Percentiles rank a stretch among this genome's conserved stretches.
Evolutionary conservation across 306 rosid genomes (phyloP).

Genomic region (Echinosophora koreensis): DNA sequence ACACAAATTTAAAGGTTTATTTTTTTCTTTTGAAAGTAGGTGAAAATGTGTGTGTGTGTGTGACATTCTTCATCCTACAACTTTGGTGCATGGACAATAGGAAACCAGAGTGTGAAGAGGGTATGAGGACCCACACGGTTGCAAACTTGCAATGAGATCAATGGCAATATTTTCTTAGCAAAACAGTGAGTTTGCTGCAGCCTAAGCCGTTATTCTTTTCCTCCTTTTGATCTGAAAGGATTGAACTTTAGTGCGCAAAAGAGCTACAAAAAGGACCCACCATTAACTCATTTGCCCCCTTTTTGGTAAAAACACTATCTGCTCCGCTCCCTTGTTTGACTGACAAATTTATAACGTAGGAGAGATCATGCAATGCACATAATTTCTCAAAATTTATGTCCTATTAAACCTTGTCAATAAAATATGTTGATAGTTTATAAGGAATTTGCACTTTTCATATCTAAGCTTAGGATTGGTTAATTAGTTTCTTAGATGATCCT

Average conservation of each 20-base stretch:
- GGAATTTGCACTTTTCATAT: conserved; percentile 9
- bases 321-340: conserved; percentile 55
- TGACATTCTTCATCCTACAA: conserved; percentile 32
- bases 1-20: conserved; percentile 20
- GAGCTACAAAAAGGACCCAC: conserved; percentile 61
- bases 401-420: neutral
- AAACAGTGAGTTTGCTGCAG: conserved; percentile 43
- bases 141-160: conserved; percentile 53
- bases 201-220: conserved; percentile 51
- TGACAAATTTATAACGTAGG: neutral
- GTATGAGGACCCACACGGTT: conserved; percentile 66
- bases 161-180: conserved; percentile 35
- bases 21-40: neutral
- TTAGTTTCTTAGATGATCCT: neutral
- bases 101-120: conserved; percentile 53
- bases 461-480: too few relatives aligned
- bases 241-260: conserved; percentile 44
- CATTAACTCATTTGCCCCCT: conserved; percentile 54
- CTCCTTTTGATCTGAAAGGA: conserved; percentile 43
- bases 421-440: conserved; percentile 1
- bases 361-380: conserved; percentile 32
- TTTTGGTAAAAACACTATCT: conserved; percentile 15
- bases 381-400: neutral
- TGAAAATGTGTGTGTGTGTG: neutral
- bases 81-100: conserved; percentile 46